These are phyloP conservation scores for Baorangia bicolor DNA, from an alignment of 768 basidiomycete genomes.

Conservation along the genomic window DNA sequence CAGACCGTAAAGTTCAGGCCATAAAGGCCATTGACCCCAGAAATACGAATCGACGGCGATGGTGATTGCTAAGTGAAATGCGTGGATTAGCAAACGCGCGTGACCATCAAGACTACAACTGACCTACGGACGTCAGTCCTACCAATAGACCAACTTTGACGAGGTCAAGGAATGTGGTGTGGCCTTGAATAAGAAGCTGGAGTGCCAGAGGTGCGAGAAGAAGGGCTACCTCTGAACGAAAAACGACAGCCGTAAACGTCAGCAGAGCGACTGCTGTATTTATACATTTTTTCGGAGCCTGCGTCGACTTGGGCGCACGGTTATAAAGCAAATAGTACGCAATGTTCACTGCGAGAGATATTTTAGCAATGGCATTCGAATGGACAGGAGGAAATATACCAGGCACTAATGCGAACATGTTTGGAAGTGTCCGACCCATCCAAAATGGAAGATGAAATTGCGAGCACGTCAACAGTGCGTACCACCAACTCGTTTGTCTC, in stretches of 20 bases:
- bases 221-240: constrained; percentile 77
- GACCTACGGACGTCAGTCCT: constrained; percentile 53
- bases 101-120: constrained; percentile 9
- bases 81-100: background rate
- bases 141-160: constrained; percentile 50
- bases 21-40: constrained; percentile 70
- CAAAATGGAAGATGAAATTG: constrained; percentile 95
- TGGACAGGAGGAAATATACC: constrained; percentile 46
- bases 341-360: constrained; percentile 46
- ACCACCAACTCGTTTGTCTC: constrained; percentile 51
- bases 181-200: constrained; percentile 46
- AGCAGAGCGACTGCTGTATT: constrained; percentile 55
- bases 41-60: constrained; percentile 79
- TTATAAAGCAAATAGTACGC: constrained; percentile 49
- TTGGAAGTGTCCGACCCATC: constrained; percentile 91
- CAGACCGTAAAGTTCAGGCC: constrained; percentile 82
- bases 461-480: constrained; percentile 65
- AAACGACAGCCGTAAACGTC: constrained; percentile 63
- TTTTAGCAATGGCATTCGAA: background rate
- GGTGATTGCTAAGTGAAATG: constrained; percentile 49
- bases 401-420: constrained; percentile 84
- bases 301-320: constrained; percentile 37
- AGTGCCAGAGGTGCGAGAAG: constrained; percentile 62
- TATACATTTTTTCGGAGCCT: constrained; percentile 36
- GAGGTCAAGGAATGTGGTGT: constrained; percentile 43